Evolutionary conservation across 1,284 basidiomycete genomes (phyloP).

Genomic region (Neonothopanus nambi): DNA sequence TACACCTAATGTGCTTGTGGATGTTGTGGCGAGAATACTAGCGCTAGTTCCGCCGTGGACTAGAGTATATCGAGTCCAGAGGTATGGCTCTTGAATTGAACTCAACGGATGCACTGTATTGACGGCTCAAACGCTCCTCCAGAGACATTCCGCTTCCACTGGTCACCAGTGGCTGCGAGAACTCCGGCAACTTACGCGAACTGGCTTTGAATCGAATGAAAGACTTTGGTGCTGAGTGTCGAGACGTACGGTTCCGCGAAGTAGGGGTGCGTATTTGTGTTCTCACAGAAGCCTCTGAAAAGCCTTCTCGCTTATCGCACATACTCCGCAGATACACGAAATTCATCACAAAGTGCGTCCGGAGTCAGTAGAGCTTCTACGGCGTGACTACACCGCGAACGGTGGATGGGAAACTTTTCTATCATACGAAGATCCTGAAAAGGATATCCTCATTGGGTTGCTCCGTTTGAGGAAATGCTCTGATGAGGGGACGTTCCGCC

Average conservation of each 20-base stretch:
- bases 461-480: slow-evolving; percentile 94
- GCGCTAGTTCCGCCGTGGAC: slow-evolving; percentile 99
- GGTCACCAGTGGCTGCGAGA: slow-evolving; percentile 96
- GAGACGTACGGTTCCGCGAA: slow-evolving; percentile 97
- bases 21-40: slow-evolving; percentile 94
- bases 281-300: background rate
- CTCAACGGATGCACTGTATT: background rate
- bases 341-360: slow-evolving; percentile 98
- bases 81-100: slow-evolving; percentile 45
- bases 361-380: slow-evolving; percentile 94
- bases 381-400: slow-evolving; percentile 96
- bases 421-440: slow-evolving; percentile 97
- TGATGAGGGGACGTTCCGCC: slow-evolving; percentile 93
- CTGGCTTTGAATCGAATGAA: slow-evolving; percentile 97
- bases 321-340: slow-evolving; percentile 79
- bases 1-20: slow-evolving; percentile 96
- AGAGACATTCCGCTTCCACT: slow-evolving; percentile 96
- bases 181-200: slow-evolving; percentile 95
- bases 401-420: slow-evolving; percentile 99
- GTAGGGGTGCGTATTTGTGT: slow-evolving; percentile 75
- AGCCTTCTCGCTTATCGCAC: slow-evolving; percentile 10
- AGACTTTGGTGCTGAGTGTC: slow-evolving; percentile 97
- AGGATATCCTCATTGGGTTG: slow-evolving; percentile 94
- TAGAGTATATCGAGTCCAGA: slow-evolving; percentile 95
- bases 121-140: slow-evolving; percentile 16